Base-by-base conservation (phyloP, 306 rosid genomes). In the Malus sylvestris region DNA sequence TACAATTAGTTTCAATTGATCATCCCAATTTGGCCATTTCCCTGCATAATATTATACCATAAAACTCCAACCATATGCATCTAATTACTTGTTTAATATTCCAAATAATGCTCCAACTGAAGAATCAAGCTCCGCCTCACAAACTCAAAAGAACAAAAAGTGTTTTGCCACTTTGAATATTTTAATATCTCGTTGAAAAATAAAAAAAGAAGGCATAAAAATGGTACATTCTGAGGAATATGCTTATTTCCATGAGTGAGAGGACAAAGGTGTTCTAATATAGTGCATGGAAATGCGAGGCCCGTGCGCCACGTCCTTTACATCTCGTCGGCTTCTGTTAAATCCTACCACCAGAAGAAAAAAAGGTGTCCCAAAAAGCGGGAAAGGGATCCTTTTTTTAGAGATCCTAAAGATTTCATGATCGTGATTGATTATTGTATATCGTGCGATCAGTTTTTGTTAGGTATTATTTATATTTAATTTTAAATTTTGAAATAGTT, bases 261-360 rank as follows among this genome's bases (percentile, higher is more conserved):
- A 61, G 23, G 30, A 35, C 14, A 15, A 20, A 63, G 0, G 55
- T 49, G 77, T 51, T 45, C 70, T 38, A 33, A 45, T 60, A 44
- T 75, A 64, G 65, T 19, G 66, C 20, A 46, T 14, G 20, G 38
- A 19, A 55, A 66, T 70, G 85, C 89, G 78, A 85, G 62, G 79
- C 69, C 98, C 70, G 71, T 76, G 88, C 92, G 92, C 96, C 93
- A 88, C 93, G 85, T 91, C 87, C 86, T 30, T 72, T 53, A 35
- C 68, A 4, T 10, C 32, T 60, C 58, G 77, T 73, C 77, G 15
- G 9, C 12, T 35, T 35, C 16, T 20, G 9, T 10, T 20, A 66
- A 35, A 20, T 33, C 25, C 40, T 8, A 35, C 40, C 8, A 33
- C 38, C 38, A 33, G 38, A 1, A 33, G 38, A 33, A 33, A 33